A percentile compares a stretch with the other conserved stretches of the same genome.
Conservation (phyloP, 2,329 filamentous ascomycete species). For the Albifimbria verrucaria region DNA sequence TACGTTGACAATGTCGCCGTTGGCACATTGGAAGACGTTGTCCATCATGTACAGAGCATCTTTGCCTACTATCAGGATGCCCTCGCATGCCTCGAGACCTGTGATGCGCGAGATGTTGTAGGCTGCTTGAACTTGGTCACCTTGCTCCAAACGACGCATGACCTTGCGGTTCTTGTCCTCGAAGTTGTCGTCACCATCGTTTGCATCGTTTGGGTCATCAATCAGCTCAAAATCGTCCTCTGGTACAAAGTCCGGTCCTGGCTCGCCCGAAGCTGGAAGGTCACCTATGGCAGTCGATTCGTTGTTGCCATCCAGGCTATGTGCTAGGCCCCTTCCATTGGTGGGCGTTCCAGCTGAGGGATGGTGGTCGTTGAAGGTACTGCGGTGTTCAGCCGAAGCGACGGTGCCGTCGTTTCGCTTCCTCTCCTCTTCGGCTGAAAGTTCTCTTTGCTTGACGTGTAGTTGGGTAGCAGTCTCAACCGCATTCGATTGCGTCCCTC, state of each 20-base stretch:
- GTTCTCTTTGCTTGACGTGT: conserved; percentile 62
- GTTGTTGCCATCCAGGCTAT: conserved; percentile 15
- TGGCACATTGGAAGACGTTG: conserved; percentile 90
- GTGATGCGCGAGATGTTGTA: conserved; percentile 95
- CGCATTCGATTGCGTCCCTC: conserved; percentile 96
- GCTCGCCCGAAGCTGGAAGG: conserved; percentile 11
- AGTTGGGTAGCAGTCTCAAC: conserved; percentile 78
- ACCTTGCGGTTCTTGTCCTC: conserved; percentile 99
- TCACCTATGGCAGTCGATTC: conserved; percentile 5
- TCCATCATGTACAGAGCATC: conserved; percentile 92
- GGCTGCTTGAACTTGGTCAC: conserved; percentile 88
- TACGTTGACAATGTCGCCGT: conserved; percentile 95
- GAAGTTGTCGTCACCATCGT: conserved; percentile 71
- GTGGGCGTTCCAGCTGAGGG: conserved; percentile 13
- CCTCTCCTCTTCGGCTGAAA: conserved; percentile 81
- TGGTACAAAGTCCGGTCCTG: conserved; percentile 28
- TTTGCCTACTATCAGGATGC: conserved; percentile 88
- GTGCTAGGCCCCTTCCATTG: conserved; percentile 13
- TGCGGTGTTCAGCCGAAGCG: conserved; percentile 30
- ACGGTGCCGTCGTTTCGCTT: conserved; percentile 37
- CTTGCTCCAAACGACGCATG: conserved; percentile 86
- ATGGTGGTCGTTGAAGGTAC: conserved; percentile 16
- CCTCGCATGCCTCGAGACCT: conserved; percentile 89
- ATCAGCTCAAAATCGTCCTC: conserved; percentile 97
- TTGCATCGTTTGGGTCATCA: conserved; percentile 82